Evolutionary conservation across 768 basidiomycete genomes (phyloP).

Genomic region (Lyophyllum decastes): DNA sequence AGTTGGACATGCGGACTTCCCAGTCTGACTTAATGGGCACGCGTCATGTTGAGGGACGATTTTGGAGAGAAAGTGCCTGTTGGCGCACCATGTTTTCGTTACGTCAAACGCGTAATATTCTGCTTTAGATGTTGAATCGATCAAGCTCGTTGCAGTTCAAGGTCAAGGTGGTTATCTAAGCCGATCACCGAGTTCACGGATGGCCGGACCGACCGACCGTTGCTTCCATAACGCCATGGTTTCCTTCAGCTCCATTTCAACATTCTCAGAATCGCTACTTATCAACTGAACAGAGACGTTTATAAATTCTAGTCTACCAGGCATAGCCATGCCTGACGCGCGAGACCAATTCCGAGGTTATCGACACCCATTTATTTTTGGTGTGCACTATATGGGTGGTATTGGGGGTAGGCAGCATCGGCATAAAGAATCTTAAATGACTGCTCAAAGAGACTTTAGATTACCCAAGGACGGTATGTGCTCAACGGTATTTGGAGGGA

Average conservation of each 20-base stretch:
- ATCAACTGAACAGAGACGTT: too few species aligned
- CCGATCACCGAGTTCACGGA: background rate
- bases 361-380: slow-evolving; percentile 51
- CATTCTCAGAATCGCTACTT: background rate
- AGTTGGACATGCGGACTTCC: slow-evolving; percentile 88
- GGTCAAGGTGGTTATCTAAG: background rate
- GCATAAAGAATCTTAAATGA: background rate
- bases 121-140: background rate
- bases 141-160: background rate
- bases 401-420: slow-evolving; percentile 38
- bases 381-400: slow-evolving; percentile 41
- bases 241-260: background rate
- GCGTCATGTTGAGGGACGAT: background rate
- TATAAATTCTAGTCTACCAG: background rate
- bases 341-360: slow-evolving; percentile 39
- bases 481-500: background rate
- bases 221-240: background rate
- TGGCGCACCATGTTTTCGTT: slow-evolving; percentile 13
- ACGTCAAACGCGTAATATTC: background rate
- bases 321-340: background rate
- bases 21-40: slow-evolving; percentile 40
- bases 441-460: slow-evolving; percentile 27
- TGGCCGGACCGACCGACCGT: background rate
- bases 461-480: slow-evolving; percentile 47
- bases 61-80: background rate